Evolutionary conservation across 306 rosid species (phyloP).

Genomic region (Corylus americana): DNA sequence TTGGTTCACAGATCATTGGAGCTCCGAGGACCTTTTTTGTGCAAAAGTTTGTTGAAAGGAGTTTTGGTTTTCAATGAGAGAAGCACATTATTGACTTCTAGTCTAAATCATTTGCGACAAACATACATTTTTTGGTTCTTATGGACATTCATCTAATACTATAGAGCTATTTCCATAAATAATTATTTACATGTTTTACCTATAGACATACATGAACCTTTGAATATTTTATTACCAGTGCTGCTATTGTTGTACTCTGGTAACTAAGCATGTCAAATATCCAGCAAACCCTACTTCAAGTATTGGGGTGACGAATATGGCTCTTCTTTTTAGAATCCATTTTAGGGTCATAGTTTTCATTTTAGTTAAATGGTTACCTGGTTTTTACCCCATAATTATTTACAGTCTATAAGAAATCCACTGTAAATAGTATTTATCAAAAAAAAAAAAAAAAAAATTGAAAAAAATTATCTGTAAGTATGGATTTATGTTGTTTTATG

Average conservation of each 20-base stretch:
- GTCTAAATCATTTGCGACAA: not conserved
- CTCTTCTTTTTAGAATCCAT: not conserved
- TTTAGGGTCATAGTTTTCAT: not conserved
- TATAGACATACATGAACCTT: not conserved
- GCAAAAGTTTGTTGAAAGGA: not conserved
- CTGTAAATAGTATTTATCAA: conserved; percentile 1
- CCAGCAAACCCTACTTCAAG: not conserved
- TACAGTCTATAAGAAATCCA: not conserved
- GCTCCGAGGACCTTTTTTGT: not conserved
- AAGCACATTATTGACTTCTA: not conserved
- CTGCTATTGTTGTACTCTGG: not conserved
- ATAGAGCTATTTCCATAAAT: not conserved
- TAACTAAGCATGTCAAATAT: not conserved
- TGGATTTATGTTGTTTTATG: not conserved
- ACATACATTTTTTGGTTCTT: not conserved
- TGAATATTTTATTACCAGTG: not conserved
- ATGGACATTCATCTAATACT: not conserved
- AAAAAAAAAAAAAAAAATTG: not conserved
- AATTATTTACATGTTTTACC: not conserved
- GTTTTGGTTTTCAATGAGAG: not conserved
- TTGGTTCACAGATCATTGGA: not conserved
- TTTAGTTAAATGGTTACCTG: not conserved
- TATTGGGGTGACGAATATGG: not conserved
- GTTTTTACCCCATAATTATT: not conserved
- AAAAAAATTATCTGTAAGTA: not conserved